Evolutionary conservation across 352 stramenopile species (phyloP), one percentile per base, ranked within the genome.

Genomic region (Globisporangium abappressorium): DNA sequence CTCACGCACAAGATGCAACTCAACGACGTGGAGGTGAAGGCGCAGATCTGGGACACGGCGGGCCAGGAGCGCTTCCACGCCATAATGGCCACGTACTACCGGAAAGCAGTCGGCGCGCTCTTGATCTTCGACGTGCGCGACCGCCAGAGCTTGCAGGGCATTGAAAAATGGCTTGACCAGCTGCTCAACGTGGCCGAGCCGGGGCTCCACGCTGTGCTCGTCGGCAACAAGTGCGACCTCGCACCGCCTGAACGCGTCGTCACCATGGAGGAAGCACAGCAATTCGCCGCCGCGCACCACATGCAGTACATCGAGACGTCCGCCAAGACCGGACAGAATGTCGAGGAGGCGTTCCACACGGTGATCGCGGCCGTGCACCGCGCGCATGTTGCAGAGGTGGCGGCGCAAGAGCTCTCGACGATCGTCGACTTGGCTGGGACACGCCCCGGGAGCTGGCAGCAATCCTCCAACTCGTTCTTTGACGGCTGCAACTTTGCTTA

Each of bases 41-140:
- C 87, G 0, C 84, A 95, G 68, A 97, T 97, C 66, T 97, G 89
- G 89, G 89, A 97, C 64, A 97, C 89, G 0, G 89, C 89, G 5
- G 89, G 89, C 1, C 89, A 95, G 36, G 89, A 96, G 68, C 84
- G 85, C 33, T 97, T 93, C 76, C 86, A 93, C 60, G 82, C 86
- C 18, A 97, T 95, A 86, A 95, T 95, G 87, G 79, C 84, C 11
- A 95, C 89, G 4, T 97, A 95, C 71, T 97, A 97, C 65, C 84
- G 89, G 51, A 95, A 93, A 64, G 82, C 85, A 26, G 76, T 89
- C 20, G 85, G 85, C 0, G 85, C 84, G 18, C 72, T 94, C n/a
- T 65, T 94, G 6, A 85, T 94, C n/a, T 94, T 91, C 53, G 85
- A 94, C 61, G 75, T 94, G 11, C 78, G 75, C 22, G 81, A 91